Percentiles rank a stretch among this genome's conserved stretches.
Conservation (phyloP, 176 grass and related monocot species). For the Carex myosuroides region DNA sequence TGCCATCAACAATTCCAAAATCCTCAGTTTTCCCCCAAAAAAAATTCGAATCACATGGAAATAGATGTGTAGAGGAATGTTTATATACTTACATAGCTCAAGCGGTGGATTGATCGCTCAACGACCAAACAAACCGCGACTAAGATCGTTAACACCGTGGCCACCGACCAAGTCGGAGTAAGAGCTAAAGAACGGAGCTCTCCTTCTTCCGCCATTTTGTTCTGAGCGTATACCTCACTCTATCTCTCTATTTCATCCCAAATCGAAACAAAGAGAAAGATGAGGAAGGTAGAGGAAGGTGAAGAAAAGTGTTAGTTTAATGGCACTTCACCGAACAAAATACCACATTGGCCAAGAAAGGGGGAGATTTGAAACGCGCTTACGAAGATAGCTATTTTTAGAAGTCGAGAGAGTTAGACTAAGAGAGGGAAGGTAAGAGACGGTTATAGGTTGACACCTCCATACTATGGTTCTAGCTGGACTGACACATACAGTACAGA, state of each 20-base stretch:
- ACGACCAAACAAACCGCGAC: conserved; percentile 76
- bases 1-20: background rate
- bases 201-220: conserved; percentile 40
- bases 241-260: conserved; percentile 14
- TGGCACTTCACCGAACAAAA: background rate
- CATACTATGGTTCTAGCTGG: conserved; percentile 5
- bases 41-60: background rate
- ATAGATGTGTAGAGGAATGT: background rate
- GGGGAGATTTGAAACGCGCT: background rate
- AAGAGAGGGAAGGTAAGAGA: background rate
- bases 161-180: conserved; percentile 97
- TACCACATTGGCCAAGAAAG: conserved; percentile 9
- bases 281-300: background rate
- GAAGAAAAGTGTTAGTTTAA: background rate
- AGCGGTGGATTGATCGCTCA: conserved; percentile 87
- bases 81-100: conserved; percentile 65
- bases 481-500: background rate
- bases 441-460: background rate
- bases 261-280: background rate
- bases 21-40: background rate
- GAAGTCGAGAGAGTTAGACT: conserved; percentile 10
- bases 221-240: background rate
- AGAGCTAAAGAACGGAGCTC: conserved; percentile 75
- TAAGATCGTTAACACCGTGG: conserved; percentile 79
- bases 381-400: background rate